Evolutionary conservation across 2,329 filamentous ascomycete genomes (phyloP), one percentile per base, ranked within the genome.

Genomic region (Didymella glomerata): DNA sequence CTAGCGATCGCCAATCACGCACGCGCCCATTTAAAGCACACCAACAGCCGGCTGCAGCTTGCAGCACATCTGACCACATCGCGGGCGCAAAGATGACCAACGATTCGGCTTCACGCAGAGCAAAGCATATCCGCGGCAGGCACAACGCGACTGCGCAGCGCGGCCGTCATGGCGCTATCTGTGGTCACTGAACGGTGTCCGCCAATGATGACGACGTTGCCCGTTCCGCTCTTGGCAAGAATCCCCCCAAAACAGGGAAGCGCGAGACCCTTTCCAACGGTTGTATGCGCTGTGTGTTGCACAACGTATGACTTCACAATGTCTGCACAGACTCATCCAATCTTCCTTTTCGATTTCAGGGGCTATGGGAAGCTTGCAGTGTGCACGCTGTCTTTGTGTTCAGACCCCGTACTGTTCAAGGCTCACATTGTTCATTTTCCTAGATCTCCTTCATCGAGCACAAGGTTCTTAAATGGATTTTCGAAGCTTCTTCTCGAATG

Each of bases 1-100:
- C 62, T 61, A 57, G 48, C 65, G 57, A 68, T 69, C 65, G 56
- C 61, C 57, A 61, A 69, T 71, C 48, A 50, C 51, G 56, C 59
- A 61, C 60, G 61, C 59, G 60, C 61, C 51, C 55, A 28, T 46
- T 40, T 59, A 57, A 63, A 56, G 61, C 59, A 62, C 64, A 63
- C 67, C 64, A 63, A 55, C 53, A 48, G 45, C 51, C 63, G 62
- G 64, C 60, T 61, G 64, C 65, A 68, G 62, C 54, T 14, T 41
- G 28, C 46, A 56, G 48, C 48, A 54, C 59, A 54, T 61, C 55
- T 47, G 57, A 48, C 36, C 62, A 52, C 55, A 51, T 48, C 36
- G 53, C 50, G 46, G 50, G 27, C n/a, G 46, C 50, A 47, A 51
- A 30, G 36, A 40, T 20, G 20, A 18, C 45, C 40, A 49, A 30